Percentiles rank a stretch among this genome's conserved stretches.
Conservation (phyloP, 2,329 filamentous ascomycete genomes). For the Lasiodiplodia gonubiensis region DNA sequence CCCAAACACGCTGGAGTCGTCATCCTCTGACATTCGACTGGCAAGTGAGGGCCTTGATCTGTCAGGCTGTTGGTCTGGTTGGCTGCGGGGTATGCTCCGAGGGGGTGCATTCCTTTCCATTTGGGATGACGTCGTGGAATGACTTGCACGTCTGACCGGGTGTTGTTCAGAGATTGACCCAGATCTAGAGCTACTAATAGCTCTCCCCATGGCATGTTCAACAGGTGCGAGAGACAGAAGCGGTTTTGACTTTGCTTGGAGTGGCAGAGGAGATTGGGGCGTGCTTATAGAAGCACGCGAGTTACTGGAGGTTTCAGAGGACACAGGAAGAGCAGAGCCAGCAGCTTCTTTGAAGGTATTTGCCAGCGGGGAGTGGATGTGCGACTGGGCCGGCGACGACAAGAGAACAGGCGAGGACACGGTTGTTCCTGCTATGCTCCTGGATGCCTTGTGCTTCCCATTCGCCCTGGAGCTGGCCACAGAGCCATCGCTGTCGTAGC, state of each 20-base stretch:
- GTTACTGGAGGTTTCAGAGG: conserved; percentile 28
- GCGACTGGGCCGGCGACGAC: conserved; percentile 42
- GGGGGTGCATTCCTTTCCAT: conserved; percentile 16
- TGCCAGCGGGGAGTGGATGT: conserved; percentile 47
- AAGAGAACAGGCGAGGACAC: conserved; percentile 45
- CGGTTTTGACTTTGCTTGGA: conserved; percentile 38
- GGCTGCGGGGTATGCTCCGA: conserved; percentile 26
- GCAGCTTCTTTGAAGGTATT: conserved; percentile 42
- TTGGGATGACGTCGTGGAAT: conserved; percentile 27
- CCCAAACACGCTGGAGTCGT: conserved; percentile 26
- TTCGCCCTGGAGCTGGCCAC: conserved; percentile 35
- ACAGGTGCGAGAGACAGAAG: conserved; percentile 35
- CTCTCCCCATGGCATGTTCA: conserved; percentile 22
- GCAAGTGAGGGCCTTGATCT: conserved; percentile 7
- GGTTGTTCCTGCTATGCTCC: conserved; percentile 40
- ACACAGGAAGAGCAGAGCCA: conserved; percentile 34
- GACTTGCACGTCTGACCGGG: conserved; percentile 12
- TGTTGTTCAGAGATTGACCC: conserved; percentile 25
- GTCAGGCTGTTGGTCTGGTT: conserved; percentile 15
- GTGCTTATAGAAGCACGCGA: conserved; percentile 42
- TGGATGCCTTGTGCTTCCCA: conserved; percentile 30
- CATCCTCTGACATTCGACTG: conserved; percentile 26
- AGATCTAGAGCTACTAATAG: conserved; percentile 18
- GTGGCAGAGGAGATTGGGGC: conserved; percentile 39
- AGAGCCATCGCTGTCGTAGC: conserved; percentile 41